Conservation (phyloP, 495 filamentous ascomycete genomes). For the Tuber aestivum region DNA sequence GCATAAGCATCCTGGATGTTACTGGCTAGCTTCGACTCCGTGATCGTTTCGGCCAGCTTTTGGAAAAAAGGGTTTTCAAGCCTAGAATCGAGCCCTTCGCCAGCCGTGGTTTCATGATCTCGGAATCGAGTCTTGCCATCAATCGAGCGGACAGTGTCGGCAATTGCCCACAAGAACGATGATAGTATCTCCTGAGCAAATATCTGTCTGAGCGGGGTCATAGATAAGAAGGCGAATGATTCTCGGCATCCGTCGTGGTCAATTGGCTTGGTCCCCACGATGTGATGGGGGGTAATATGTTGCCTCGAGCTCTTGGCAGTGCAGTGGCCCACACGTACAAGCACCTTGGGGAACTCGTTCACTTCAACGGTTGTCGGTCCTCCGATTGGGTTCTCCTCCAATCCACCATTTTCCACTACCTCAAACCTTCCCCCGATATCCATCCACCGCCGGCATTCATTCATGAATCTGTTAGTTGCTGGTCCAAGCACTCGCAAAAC, state of each 20-base stretch:
- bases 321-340: too few species aligned
- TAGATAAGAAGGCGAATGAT: not conserved
- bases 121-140: not conserved
- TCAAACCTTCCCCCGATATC: not conserved
- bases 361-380: too few species aligned
- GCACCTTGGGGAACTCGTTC: too few species aligned
- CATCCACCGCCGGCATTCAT: not conserved
- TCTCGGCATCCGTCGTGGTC: too few species aligned
- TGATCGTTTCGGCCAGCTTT: not conserved
- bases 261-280: not conserved
- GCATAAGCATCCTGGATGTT: too few species aligned
- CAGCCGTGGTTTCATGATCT: not conserved
- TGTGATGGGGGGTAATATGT: not conserved
- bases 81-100: not conserved
- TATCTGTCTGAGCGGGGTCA: slow-evolving; percentile 2
- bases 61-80: slow-evolving; percentile 1
- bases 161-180: slow-evolving; percentile 29
- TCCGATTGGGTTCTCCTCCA: not conserved
- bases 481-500: not conserved
- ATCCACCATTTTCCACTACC: not conserved
- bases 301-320: not conserved
- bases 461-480: too few species aligned
- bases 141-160: not conserved
- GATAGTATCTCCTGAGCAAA: slow-evolving; percentile 33
- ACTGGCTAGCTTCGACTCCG: too few species aligned